Percentiles rank a stretch among this genome's conserved stretches.
phyloP scores from a whole-genome alignment of 495 filamentous ascomycete species.

The Penicillium dipodomyicola region DNA sequence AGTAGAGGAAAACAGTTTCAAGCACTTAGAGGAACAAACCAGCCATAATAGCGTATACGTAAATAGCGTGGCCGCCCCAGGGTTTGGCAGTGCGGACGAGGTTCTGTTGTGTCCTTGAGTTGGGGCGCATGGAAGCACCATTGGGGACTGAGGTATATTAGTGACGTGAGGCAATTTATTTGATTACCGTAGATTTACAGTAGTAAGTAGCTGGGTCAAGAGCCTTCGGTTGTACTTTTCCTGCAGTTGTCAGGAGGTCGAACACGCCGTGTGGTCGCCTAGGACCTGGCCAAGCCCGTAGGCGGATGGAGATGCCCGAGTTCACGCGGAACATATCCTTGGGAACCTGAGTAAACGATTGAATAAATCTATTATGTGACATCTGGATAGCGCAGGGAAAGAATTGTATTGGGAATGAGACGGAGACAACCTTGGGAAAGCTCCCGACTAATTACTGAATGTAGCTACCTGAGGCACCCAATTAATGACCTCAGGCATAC shows the following conservation, averaged over 20 bases:
- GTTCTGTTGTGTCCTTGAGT: neutral
- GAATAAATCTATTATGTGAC: neutral
- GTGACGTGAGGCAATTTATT: neutral
- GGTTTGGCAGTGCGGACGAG: neutral
- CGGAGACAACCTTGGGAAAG: too few relatives aligned
- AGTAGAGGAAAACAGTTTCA: neutral
- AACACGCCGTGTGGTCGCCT: neutral
- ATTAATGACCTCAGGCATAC: too few relatives aligned
- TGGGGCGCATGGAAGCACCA: neutral
- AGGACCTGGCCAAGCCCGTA: neutral
- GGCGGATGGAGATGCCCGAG: neutral
- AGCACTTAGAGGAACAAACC: neutral
- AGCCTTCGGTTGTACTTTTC: neutral
- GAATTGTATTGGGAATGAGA: too few relatives aligned
- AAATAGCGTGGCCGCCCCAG: neutral
- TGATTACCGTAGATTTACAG: neutral
- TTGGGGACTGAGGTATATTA: neutral
- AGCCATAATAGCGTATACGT: neutral
- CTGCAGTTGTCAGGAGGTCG: neutral
- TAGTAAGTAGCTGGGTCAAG: neutral
- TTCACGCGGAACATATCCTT: neutral
- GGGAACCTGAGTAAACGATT: neutral
- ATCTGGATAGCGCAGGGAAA: neutral
- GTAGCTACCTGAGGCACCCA: too few relatives aligned
- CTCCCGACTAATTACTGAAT: too few relatives aligned